These are phyloP conservation scores for Exophiala sideris DNA, from an alignment of 2,329 filamentous ascomycete species.

Conservation along the genomic window DNA sequence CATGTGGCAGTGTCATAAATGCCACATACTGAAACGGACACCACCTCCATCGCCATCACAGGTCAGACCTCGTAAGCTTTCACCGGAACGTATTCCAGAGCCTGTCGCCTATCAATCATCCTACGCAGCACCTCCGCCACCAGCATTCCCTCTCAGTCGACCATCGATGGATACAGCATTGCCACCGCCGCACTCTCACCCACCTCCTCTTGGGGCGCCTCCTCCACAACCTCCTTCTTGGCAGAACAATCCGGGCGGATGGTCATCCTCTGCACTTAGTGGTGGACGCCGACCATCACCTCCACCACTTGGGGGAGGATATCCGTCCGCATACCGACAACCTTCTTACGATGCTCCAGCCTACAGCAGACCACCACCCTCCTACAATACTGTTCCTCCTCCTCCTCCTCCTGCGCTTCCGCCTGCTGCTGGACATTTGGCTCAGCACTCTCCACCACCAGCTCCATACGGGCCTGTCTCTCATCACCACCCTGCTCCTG, in stretches of 20 bases:
- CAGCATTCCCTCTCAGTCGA: constrained; percentile 27
- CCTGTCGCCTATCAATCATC: constrained; percentile 30
- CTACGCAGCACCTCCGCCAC: constrained; percentile 31
- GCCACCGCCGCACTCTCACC: constrained; percentile 11
- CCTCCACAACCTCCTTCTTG: constrained; percentile 20
- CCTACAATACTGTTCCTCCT: constrained; percentile 7
- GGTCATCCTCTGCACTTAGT: constrained; percentile 43
- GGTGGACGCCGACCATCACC: constrained; percentile 44
- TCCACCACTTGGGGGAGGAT: constrained; percentile 25
- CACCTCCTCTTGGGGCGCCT: constrained; percentile 11
- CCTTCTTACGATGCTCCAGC: constrained; percentile 14
- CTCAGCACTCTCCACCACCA: constrained; percentile 20
- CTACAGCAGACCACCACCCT: constrained; percentile 17
- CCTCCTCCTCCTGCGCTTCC: constrained; percentile 17
- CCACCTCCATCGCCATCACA: constrained; percentile 29
- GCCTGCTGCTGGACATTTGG: constrained; percentile 13
- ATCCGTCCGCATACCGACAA: constrained; percentile 8
- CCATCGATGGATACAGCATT: constrained; percentile 9
- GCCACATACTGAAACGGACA: constrained; percentile 50
- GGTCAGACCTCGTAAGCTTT: constrained; percentile 28
- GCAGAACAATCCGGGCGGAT: constrained; percentile 19
- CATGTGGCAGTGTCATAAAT: constrained; percentile 73
- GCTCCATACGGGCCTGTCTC: constrained; percentile 16
- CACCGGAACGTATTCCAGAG: constrained; percentile 31
- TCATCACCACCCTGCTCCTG: constrained; percentile 10